Evolutionary conservation across 1,139 yeast genomes (phyloP).

Genomic region (Hemisphaericaspora xylofermentans): DNA sequence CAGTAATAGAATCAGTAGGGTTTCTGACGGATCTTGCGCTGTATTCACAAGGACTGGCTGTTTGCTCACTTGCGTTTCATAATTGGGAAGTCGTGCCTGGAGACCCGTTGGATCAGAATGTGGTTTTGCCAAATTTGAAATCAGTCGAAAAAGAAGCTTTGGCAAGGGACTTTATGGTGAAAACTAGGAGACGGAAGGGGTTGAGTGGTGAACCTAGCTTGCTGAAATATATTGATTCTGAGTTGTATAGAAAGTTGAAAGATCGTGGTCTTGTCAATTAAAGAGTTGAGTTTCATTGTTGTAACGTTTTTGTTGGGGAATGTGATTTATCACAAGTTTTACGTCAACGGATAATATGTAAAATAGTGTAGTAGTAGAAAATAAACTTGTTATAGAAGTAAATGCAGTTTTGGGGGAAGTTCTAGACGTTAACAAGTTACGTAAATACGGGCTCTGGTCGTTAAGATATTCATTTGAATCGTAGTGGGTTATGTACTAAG

Average conservation of each 20-base stretch:
- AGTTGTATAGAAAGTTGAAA: conserved; percentile 52
- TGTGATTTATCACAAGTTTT: too few relatives aligned
- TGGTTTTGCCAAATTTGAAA: conserved; percentile 63
- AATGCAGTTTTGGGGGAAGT: too few relatives aligned
- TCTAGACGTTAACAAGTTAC: too few relatives aligned
- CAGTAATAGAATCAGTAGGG: conserved; percentile 89
- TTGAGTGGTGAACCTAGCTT: conserved; percentile 75
- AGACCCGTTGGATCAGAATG: conserved; percentile 74
- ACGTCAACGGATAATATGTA: too few relatives aligned
- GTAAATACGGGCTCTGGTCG: too few relatives aligned
- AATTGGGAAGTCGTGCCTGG: conserved; percentile 87
- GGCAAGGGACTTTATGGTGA: conserved; percentile 86
- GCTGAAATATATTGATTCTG: conserved; percentile 66
- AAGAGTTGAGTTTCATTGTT: too few relatives aligned
- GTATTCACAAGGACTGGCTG: conserved; percentile 76
- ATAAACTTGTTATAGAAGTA: too few relatives aligned
- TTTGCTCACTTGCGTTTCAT: conserved; percentile 63
- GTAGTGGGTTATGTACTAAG: too few relatives aligned
- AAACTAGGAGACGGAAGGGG: conserved; percentile 88
- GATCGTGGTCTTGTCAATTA: conserved; percentile 37
- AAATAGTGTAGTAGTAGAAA: too few relatives aligned
- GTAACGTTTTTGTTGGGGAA: too few relatives aligned
- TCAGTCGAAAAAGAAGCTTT: conserved; percentile 71
- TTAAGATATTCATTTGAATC: too few relatives aligned
- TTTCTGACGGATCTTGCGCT: conserved; percentile 82